These are phyloP conservation scores for Epichloe uncinata DNA, from an alignment of 2,329 filamentous ascomycete genomes.

Conservation along the genomic window DNA sequence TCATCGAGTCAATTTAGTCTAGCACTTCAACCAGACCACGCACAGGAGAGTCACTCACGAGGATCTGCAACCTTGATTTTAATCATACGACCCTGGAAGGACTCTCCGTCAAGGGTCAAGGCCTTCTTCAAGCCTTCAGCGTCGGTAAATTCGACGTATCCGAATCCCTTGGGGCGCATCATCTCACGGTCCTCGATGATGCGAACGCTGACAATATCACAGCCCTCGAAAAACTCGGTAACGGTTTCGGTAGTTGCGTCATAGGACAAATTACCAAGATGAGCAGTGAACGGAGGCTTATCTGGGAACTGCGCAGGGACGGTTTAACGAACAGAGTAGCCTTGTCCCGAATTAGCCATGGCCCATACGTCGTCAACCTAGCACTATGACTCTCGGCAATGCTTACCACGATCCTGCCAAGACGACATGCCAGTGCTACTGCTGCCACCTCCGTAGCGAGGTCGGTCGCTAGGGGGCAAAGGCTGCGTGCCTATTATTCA, in stretches of 20 bases:
- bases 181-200: constrained; percentile 95
- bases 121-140: constrained; percentile 87
- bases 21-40: background rate
- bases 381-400: background rate
- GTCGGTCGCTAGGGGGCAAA: constrained; percentile 37
- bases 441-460: constrained; percentile 19
- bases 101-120: constrained; percentile 65
- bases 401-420: constrained; percentile 33
- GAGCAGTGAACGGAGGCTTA: constrained; percentile 88
- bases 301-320: constrained; percentile 64
- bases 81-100: constrained; percentile 80
- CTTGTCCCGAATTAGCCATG: constrained; percentile 21
- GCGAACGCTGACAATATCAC: constrained; percentile 78
- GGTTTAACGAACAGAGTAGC: constrained; percentile 54
- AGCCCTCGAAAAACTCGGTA: constrained; percentile 71
- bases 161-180: constrained; percentile 88
- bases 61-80: constrained; percentile 94
- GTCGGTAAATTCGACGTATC: constrained; percentile 86
- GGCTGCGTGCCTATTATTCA: constrained; percentile 39
- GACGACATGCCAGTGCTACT: constrained; percentile 18
- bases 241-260: constrained; percentile 78
- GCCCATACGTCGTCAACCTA: background rate
- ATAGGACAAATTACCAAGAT: constrained; percentile 93
- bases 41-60: constrained; percentile 46
- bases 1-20: background rate